phyloP scores from a whole-genome alignment of 306 rosid genomes.

The Abrus precatorius region DNA sequence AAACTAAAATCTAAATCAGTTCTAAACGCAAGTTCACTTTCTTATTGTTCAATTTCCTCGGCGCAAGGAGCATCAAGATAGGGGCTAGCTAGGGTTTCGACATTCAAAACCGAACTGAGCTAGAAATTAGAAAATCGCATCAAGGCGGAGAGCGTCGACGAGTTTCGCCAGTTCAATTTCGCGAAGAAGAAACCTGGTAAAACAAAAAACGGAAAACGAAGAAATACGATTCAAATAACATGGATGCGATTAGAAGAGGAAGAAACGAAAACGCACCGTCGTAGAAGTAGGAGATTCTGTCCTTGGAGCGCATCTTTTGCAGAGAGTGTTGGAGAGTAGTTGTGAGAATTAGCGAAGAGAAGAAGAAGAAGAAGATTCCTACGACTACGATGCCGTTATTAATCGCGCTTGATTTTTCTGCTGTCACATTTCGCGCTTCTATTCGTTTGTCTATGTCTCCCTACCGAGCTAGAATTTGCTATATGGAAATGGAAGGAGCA shows the following conservation, averaged over 20 bases:
- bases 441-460: neutral
- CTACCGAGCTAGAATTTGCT: neutral
- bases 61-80: neutral
- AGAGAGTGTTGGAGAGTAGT: constrained; percentile 23
- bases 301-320: constrained; percentile 80
- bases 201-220: neutral
- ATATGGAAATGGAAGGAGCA: neutral
- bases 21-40: neutral
- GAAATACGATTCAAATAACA: neutral
- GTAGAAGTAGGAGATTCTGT: constrained; percentile 90
- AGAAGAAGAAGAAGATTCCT: constrained; percentile 19
- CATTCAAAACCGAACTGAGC: neutral
- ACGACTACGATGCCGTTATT: constrained; percentile 1
- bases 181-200: too few relatives aligned
- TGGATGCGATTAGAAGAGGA: neutral
- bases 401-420: neutral
- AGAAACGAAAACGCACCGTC: constrained; percentile 65
- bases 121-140: neutral
- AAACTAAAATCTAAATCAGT: neutral
- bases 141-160: neutral
- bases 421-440: neutral
- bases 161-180: neutral
- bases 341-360: constrained; percentile 14
- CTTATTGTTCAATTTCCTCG: neutral
- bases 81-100: constrained; percentile 57